Conservation (phyloP, 2,329 filamentous ascomycete species). For the Elsinoe fawcettii region DNA sequence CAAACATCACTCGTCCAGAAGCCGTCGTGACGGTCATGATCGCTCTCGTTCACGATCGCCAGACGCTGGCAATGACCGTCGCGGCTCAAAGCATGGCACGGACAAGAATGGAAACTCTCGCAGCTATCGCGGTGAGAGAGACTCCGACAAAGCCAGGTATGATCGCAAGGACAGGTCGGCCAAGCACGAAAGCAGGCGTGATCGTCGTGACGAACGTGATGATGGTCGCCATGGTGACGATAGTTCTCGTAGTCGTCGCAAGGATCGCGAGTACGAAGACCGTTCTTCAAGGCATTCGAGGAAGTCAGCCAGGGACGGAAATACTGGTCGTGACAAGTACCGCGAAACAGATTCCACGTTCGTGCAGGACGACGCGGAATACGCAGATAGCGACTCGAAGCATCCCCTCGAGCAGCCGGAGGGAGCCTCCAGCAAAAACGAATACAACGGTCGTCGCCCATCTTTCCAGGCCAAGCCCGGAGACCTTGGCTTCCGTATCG, state of each 20-base stretch:
- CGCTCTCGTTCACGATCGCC: slow-evolving; percentile 60
- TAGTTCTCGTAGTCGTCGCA: slow-evolving; percentile 10
- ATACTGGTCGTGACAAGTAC: neutral
- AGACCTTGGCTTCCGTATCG: neutral
- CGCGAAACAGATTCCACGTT: neutral
- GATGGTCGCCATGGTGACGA: slow-evolving; percentile 13
- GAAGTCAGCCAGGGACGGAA: neutral
- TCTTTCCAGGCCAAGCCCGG: neutral
- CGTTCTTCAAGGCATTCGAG: neutral
- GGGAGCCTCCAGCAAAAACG: neutral
- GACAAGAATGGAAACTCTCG: slow-evolving; percentile 38
- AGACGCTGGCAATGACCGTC: slow-evolving; percentile 48
- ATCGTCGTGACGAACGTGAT: slow-evolving; percentile 23
- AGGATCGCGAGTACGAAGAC: slow-evolving; percentile 15
- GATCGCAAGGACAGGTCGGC: slow-evolving; percentile 26
- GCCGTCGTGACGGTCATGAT: slow-evolving; percentile 32
- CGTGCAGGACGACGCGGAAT: neutral
- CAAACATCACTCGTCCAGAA: slow-evolving; percentile 36
- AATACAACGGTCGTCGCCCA: neutral
- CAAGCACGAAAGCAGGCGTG: slow-evolving; percentile 19
- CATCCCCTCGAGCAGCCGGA: neutral
- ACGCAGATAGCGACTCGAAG: neutral
- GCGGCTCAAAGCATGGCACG: slow-evolving; percentile 48
- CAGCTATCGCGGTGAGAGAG: slow-evolving; percentile 40
- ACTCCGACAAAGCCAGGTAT: slow-evolving; percentile 37